These are phyloP conservation scores for Knoxdaviesia capensis DNA, from an alignment of 2,329 filamentous ascomycete genomes.

Conservation along the genomic window DNA sequence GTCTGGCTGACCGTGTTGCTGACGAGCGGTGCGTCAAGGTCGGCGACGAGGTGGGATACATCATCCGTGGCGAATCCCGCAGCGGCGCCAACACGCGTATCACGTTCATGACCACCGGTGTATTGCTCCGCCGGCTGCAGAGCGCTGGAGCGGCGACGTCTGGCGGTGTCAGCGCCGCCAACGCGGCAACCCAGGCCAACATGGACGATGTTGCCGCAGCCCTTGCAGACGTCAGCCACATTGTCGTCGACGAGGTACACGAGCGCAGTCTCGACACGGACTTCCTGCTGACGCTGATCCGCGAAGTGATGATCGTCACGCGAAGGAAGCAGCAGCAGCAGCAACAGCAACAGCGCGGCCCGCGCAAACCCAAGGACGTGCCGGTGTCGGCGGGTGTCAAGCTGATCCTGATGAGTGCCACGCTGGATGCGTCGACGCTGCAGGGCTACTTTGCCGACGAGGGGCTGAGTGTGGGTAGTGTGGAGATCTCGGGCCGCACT, in stretches of 20 bases:
- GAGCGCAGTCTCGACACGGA: conserved; percentile 90
- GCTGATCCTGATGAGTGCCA: conserved; percentile 90
- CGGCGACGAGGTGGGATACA: conserved; percentile 78
- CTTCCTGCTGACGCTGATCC: conserved; percentile 71
- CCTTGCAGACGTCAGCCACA: conserved; percentile 76
- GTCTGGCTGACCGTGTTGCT: conserved; percentile 82
- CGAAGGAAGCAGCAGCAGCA: too few species aligned
- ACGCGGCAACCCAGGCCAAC: conserved; percentile 12
- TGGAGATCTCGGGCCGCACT: conserved; percentile 77
- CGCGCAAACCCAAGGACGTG: conserved; percentile 13
- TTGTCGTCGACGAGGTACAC: conserved; percentile 93
- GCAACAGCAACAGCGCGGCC: conserved; percentile 34
- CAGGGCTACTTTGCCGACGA: conserved; percentile 60
- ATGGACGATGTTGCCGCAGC: conserved; percentile 64
- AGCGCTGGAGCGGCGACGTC: conserved; percentile 29
- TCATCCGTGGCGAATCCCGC: conserved; percentile 78
- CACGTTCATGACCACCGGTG: conserved; percentile 90
- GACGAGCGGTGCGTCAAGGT: conserved; percentile 71
- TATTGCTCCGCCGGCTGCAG: conserved; percentile 76
- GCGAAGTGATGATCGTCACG: conserved; percentile 50
- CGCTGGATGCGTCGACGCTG: conserved; percentile 74
- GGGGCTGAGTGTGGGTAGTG: conserved; percentile 48
- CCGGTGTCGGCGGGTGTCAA: conserved; percentile 29
- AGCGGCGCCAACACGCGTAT: conserved; percentile 59
- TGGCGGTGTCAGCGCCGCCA: conserved; percentile 27